Conservation (phyloP, 1,284 basidiomycete genomes). For the Peniophora sp. region DNA sequence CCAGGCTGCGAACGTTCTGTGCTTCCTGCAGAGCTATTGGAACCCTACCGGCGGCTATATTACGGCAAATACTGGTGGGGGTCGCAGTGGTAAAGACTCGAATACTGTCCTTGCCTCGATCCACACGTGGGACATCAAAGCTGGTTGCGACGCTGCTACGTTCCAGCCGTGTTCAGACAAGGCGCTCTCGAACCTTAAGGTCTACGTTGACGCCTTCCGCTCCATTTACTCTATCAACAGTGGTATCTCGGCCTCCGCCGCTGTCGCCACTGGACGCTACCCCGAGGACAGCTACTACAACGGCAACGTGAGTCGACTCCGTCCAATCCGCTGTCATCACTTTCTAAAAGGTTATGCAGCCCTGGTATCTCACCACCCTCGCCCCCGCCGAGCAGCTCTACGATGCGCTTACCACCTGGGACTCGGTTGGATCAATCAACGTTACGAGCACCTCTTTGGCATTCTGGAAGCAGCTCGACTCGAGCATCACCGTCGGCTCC, state of each 20-base stretch:
- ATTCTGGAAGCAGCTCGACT: conserved; percentile 33
- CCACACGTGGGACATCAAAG: conserved; percentile 38
- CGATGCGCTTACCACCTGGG: conserved; percentile 33
- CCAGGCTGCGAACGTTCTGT: conserved; percentile 30
- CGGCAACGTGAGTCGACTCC: conserved; percentile 34
- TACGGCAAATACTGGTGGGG: conserved; percentile 32
- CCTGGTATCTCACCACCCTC: conserved; percentile 35
- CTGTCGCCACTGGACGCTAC: conserved; percentile 48
- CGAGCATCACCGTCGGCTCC: conserved; percentile 25
- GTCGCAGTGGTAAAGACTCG: conserved; percentile 33
- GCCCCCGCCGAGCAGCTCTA: conserved; percentile 39
- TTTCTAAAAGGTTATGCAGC: conserved; percentile 16
- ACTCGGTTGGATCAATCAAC: conserved; percentile 20
- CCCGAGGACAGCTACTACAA: conserved; percentile 43
- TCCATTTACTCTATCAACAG: conserved; percentile 41
- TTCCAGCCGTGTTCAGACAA: conserved; percentile 57
- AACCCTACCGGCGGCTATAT: conserved; percentile 25
- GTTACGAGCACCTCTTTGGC: conserved; percentile 32
- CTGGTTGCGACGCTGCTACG: conserved; percentile 42
- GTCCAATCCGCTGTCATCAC: neutral
- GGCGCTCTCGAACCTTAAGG: conserved; percentile 43
- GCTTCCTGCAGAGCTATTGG: conserved; percentile 40
- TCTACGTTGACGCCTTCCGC: conserved; percentile 47
- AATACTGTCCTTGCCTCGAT: conserved; percentile 38
- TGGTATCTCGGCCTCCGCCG: conserved; percentile 29